Evolutionary conservation across 1,139 yeast species (phyloP), one percentile per base, ranked within the genome.

Genomic region (Yamadazyma aaseri): DNA sequence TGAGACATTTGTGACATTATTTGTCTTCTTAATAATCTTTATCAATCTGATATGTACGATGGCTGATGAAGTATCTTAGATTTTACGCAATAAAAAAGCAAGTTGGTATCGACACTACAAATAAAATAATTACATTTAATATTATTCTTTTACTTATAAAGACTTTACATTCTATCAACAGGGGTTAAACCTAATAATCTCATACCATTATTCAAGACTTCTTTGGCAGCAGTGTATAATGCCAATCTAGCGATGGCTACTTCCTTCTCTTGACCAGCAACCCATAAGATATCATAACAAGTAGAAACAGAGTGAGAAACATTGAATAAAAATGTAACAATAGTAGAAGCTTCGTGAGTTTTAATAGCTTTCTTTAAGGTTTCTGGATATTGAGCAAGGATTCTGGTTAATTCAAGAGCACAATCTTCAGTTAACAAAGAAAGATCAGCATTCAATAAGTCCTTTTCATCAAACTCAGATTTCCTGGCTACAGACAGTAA

Each of bases 241-340:
- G 97, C 97, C 64, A 92, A 72, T 68, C 99, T 86, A 26, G 98
- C 97, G 40, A 76, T 63, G 35, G 97, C 95, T 56, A 92, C 71
- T 36, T 86, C 89, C 56, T 78, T 78, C 49, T 84, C 86, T 69
- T 94, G 98, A 44, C 97, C 97, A 46, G 96, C 87, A 47, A 94
- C 98, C 96, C 98, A 89, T 60, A 94, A 73, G 37, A 86, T 82
- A 57, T 90, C 96, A 65, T 92, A 92, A 65, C 97, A 86, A 24
- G 94, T 86, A 10, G 97, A 90, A 28, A 94, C 96, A 62, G 82
- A 83, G 58, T 94, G 98, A 14, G 97, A 80, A 54, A 92, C 75
- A 63, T 76, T 84, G 78, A 94, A 92, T 59, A 92, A 74, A 63
- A 89, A 92, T 11, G 98, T 92, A 42, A 92, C 97, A 39, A 94